Evolutionary conservation across 2,329 filamentous ascomycete genomes (phyloP), one percentile per base, ranked within the genome.

Genomic region (Leptographium wingfieldii): DNA sequence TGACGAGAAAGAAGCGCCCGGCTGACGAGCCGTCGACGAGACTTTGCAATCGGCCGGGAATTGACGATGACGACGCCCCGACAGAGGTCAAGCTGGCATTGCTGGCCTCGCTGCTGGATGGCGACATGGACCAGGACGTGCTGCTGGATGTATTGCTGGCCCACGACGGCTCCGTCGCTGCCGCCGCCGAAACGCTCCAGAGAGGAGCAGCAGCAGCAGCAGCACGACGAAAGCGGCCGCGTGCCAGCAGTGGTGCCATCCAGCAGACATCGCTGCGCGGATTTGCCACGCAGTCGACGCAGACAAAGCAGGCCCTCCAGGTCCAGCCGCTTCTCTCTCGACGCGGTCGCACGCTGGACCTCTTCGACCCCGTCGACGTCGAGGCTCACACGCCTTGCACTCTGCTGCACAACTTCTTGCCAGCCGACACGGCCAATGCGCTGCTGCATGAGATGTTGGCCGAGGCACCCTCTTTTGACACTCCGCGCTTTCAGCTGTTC

Each of bases 11-110:
- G 60, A 85, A 83, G 70, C 78, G 81, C 59, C 84, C 73, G 65
- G 67, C 67, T 27, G 56, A 40, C 40, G 12, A 52, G 56, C 22
- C 43, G 43, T 19, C 19, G 43, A 7, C 19, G 7, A n/a, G 4
- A 31, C 12, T 9, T 3, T 43, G 19, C 14, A 16, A 19, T 19
- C 19, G 56, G 31, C 12, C 25, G n/a, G 5, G 12, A 25, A 4
- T 22, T 7, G 46, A 16, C 7, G 46, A 48, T 25, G 56, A 46
- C 22, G 83, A 91, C 19, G 88, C 95, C 55, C 85, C 88, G 1
- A 99, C 94, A 0, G 94, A 97, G 63, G 77, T 95, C 66, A 97
- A 96, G 68, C 74, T 99, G 16, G 91, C 91, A 1, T 76, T 95
- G 1, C 75, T 99, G 3, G 81, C 86, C 2, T 97, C 94, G 0